Evolutionary conservation across 768 basidiomycete genomes (phyloP).

Genomic region (Royoungia palumana): DNA sequence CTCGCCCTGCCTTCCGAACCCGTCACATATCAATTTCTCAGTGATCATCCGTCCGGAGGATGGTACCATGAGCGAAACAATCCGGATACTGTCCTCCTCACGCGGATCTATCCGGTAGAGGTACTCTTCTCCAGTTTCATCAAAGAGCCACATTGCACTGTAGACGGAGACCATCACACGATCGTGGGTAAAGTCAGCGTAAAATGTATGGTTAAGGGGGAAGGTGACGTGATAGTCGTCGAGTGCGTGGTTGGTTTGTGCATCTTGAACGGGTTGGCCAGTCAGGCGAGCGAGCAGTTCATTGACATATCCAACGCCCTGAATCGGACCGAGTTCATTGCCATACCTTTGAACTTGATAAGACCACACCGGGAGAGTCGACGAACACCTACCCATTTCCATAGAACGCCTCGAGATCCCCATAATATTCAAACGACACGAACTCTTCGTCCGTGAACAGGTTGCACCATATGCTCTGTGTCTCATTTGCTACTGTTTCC

Average conservation of each 20-base stretch:
- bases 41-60: constrained; percentile 70
- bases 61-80: constrained; percentile 57
- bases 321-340: constrained; percentile 60
- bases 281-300: constrained; percentile 81
- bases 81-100: constrained; percentile 45
- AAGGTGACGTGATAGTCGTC: constrained; percentile 63
- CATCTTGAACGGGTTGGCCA: constrained; percentile 55
- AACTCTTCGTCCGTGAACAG: constrained; percentile 56
- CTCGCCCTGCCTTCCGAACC: constrained; percentile 22
- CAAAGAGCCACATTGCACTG: constrained; percentile 49
- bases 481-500: constrained; percentile 59
- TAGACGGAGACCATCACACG: constrained; percentile 78
- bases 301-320: constrained; percentile 83
- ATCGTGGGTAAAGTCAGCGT: constrained; percentile 84
- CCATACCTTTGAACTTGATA: constrained; percentile 48
- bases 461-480: constrained; percentile 60
- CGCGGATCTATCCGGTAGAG: constrained; percentile 7
- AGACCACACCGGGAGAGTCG: not conserved
- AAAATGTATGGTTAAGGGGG: constrained; percentile 61
- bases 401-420: too few species aligned
- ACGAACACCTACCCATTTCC: constrained; percentile 47
- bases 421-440: too few species aligned
- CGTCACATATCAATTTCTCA: constrained; percentile 56
- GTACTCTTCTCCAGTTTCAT: constrained; percentile 36
- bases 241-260: constrained; percentile 75